Conservation (phyloP, 2,329 filamentous ascomycete genomes). For the Emergomyces pasteurianus region DNA sequence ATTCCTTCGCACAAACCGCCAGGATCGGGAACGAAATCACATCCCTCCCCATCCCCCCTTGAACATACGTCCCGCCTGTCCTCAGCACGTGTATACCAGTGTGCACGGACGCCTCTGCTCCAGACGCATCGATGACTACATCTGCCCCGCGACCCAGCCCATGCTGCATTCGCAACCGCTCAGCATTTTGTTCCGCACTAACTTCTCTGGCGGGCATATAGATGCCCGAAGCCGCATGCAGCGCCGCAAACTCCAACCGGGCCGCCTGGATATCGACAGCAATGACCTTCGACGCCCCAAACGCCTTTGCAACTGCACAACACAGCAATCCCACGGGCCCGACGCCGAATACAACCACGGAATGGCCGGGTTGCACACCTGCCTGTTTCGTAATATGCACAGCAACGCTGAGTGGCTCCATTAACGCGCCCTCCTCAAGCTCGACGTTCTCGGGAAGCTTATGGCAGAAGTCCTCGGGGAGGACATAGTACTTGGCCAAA, state of each 20-base stretch:
- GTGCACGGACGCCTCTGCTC: conserved; percentile 68
- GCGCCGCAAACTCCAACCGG: conserved; percentile 64
- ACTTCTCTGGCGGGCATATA: conserved; percentile 51
- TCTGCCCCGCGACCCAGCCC: conserved; percentile 58
- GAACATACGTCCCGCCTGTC: conserved; percentile 64
- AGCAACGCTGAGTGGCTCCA: conserved; percentile 78
- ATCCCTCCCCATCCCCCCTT: conserved; percentile 79
- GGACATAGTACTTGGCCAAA: conserved; percentile 69
- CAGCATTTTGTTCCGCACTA: conserved; percentile 60
- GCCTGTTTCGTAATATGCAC: conserved; percentile 76
- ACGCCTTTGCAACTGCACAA: conserved; percentile 71
- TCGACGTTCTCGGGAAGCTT: conserved; percentile 67
- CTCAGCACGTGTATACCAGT: conserved; percentile 58
- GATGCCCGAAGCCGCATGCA: conserved; percentile 46
- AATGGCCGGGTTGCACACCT: conserved; percentile 57
- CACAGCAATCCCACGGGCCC: conserved; percentile 81
- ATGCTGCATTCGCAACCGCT: conserved; percentile 50
- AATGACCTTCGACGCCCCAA: conserved; percentile 76
- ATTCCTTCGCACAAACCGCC: conserved; percentile 78
- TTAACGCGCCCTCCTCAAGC: conserved; percentile 75
- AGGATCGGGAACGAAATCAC: conserved; percentile 90
- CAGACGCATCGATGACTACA: conserved; percentile 67
- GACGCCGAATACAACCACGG: conserved; percentile 73
- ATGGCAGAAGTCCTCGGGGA: conserved; percentile 87
- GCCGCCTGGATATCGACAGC: conserved; percentile 73